Conservation (phyloP, 2,329 filamentous ascomycete genomes). For the Chaetomiaceae sp. region DNA sequence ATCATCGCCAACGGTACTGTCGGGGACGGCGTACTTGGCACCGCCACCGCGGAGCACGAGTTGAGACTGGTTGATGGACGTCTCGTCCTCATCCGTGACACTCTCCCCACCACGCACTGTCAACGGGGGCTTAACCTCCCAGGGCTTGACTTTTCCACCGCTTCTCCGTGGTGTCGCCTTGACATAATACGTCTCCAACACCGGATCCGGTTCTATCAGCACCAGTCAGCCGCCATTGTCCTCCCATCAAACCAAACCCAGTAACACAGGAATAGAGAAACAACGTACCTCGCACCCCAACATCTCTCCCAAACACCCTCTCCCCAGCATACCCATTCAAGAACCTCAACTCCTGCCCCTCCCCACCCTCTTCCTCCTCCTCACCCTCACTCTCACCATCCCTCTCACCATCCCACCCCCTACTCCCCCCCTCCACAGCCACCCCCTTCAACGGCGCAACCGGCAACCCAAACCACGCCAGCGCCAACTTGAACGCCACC, state of each 20-base stretch:
- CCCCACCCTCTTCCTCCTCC: not conserved
- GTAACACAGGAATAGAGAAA: not conserved
- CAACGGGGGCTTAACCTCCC: not conserved
- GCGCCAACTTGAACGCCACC: slow-evolving; percentile 37
- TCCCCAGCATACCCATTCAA: slow-evolving; percentile 16
- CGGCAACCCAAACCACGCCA: slow-evolving; percentile 43
- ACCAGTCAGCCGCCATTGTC: not conserved
- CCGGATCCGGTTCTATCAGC: slow-evolving; percentile 16
- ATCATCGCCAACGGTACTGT: not conserved
- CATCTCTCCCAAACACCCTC: slow-evolving; percentile 15
- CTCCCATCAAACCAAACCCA: not conserved
- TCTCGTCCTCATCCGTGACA: not conserved
- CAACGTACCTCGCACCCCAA: slow-evolving; percentile 11
- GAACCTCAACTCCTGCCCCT: slow-evolving; percentile 14
- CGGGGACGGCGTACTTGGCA: not conserved
- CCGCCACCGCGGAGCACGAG: slow-evolving; percentile 11
- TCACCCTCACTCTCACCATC: slow-evolving; percentile 16
- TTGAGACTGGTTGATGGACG: not conserved
- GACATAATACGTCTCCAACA: slow-evolving; percentile 16
- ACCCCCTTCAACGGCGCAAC: slow-evolving; percentile 34
- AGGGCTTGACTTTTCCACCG: not conserved
- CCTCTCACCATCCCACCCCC: slow-evolving; percentile 9
- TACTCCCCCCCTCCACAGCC: not conserved
- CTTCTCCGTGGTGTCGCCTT: not conserved
- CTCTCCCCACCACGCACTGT: slow-evolving; percentile 16